Evolutionary conservation across 2,329 filamentous ascomycete genomes (phyloP), one percentile per base, ranked within the genome.

Genomic region (Ophioceras dolichostomum): DNA sequence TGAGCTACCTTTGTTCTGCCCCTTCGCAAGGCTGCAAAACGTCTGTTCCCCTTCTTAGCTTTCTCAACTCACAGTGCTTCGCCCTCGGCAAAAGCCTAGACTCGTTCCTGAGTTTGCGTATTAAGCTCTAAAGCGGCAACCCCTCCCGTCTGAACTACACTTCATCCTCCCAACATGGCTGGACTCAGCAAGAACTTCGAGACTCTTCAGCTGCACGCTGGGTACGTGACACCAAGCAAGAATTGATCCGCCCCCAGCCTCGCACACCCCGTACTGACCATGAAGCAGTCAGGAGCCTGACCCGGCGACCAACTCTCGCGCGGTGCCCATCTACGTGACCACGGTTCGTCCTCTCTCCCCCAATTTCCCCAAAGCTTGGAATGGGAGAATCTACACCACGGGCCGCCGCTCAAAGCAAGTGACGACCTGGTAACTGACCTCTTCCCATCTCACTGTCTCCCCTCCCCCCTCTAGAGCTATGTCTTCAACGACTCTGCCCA

Each of bases 401-500:
- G n/a, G n/a, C n/a, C n/a, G n/a, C n/a, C n/a, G n/a, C n/a, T n/a
- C n/a, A n/a, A 32, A 14, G 12, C 10, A 8, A 46, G 36, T n/a
- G 12, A 28, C 17, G n/a, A 10, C 7, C 16, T 7, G 32, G 32
- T 3, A 31, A 22, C 38, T 40, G 27, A 43, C 32, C 6, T 21
- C 17, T 5, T 28, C 17, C 32, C 22, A 9, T 32, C 32, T 30
- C 47, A 87, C 18, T 7, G 18, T 13, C 14, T n/a, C 36, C 34
- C 26, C n/a, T 12, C 27, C 12, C 22, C 14, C 13, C 4, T 12
- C 10, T 32, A 48, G 82, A 94, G 86, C 52, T 98, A 69, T 61
- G 77, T 76, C 37, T 98, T 98, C 74, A 82, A 96, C 74, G 85
- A 96, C 66, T 94, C 86, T 36, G 89, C 87, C 35, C 91, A 96